Evolutionary conservation across 2,329 filamentous ascomycete genomes (phyloP).

Genomic region (Aureobasidium subglaciale): DNA sequence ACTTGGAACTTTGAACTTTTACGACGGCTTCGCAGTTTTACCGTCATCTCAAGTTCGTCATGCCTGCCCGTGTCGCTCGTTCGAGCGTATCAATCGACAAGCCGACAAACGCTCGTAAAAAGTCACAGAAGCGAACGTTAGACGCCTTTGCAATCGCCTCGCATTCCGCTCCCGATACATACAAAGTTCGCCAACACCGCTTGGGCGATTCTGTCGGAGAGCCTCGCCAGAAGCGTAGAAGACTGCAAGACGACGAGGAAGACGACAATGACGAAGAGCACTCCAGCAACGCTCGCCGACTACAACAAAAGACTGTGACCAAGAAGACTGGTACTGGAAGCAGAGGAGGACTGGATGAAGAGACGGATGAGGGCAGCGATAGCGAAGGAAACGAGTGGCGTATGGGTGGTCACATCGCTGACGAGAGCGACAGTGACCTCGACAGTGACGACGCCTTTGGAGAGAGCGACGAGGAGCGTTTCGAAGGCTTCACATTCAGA

Average conservation of each 20-base stretch:
- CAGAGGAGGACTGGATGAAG: conserved; percentile 29
- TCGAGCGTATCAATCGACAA: conserved; percentile 25
- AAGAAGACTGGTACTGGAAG: conserved; percentile 20
- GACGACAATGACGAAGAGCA: conserved; percentile 44
- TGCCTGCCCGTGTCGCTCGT: conserved; percentile 41
- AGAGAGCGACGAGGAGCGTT: conserved; percentile 78
- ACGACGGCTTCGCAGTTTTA: background rate
- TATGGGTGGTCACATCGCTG: conserved; percentile 58
- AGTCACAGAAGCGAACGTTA: conserved; percentile 47
- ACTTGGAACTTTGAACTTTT: background rate
- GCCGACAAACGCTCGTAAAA: conserved; percentile 32
- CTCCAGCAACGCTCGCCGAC: conserved; percentile 22
- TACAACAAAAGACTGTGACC: conserved; percentile 27
- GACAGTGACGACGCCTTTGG: conserved; percentile 80
- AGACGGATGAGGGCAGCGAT: conserved; percentile 69
- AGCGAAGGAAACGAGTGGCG: conserved; percentile 82
- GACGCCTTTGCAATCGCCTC: conserved; percentile 62
- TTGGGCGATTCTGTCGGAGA: conserved; percentile 48
- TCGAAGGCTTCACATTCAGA: conserved; percentile 67
- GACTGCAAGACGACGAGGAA: conserved; percentile 43
- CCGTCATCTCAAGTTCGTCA: conserved; percentile 22
- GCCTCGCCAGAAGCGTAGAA: conserved; percentile 36
- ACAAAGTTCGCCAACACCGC: conserved; percentile 50
- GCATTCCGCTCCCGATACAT: conserved; percentile 45
- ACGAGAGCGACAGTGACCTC: conserved; percentile 61